Evolutionary conservation across 192 early-diverging fungal genomes (phyloP).

Genomic region (Chytriomyces hyalinus): DNA sequence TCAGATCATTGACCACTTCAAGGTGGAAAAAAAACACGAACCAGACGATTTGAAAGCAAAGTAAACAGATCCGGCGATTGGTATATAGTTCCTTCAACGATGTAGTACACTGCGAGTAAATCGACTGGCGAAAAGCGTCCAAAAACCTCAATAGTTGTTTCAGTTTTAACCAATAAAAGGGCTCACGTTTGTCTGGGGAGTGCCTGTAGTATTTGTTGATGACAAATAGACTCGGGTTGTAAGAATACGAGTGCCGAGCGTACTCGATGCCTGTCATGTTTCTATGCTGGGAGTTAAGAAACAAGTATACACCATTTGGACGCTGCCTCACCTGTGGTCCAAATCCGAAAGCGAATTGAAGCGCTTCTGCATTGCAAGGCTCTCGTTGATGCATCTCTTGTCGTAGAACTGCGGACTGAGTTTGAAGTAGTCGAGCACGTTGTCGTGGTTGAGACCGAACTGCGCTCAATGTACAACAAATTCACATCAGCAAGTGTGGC

Average conservation of each 20-base stretch:
- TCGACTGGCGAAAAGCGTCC: slow-evolving; percentile 37
- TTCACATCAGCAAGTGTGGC: not conserved
- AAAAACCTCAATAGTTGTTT: not conserved
- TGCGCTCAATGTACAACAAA: not conserved
- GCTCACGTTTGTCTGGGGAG: slow-evolving; percentile 41
- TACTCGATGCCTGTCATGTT: slow-evolving; percentile 47
- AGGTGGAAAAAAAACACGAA: slow-evolving; percentile 21
- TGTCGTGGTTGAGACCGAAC: slow-evolving; percentile 49
- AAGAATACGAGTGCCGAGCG: slow-evolving; percentile 20
- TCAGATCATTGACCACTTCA: not conserved
- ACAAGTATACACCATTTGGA: not conserved
- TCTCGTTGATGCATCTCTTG: slow-evolving; percentile 52
- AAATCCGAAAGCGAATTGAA: slow-evolving; percentile 46
- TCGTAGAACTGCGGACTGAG: slow-evolving; percentile 54
- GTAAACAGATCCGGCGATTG: slow-evolving; percentile 54
- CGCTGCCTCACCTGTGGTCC: slow-evolving; percentile 13
- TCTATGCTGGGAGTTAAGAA: not conserved
- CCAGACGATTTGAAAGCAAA: slow-evolving; percentile 50
- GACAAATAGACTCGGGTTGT: slow-evolving; percentile 44
- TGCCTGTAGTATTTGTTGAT: slow-evolving; percentile 43
- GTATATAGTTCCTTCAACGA: slow-evolving; percentile 60
- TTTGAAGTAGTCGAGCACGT: slow-evolving; percentile 56
- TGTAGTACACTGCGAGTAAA: slow-evolving; percentile 53
- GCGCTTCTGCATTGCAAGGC: slow-evolving; percentile 54
- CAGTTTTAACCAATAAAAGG: slow-evolving; percentile 11